Evolutionary conservation across 164 flowering plant species (phyloP), one percentile per base, ranked within the genome.

Genomic region (Chimonanthus salicifolius): DNA sequence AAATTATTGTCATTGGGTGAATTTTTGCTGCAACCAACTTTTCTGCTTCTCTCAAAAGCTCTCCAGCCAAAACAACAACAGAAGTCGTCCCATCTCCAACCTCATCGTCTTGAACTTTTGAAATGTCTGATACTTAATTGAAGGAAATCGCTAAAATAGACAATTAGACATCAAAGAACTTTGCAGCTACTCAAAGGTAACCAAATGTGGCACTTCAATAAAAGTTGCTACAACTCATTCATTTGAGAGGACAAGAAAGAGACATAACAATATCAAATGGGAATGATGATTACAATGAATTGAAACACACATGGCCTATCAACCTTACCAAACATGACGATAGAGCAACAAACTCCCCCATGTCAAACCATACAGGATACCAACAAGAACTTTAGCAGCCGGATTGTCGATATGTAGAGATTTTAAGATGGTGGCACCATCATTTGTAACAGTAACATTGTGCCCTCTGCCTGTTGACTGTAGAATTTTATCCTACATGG

Each of bases 61-160:
- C 99, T 18, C 99, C 98, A 77, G 98, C 98, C 83, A 95, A 85
- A 64, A 95, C 99, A 81, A 92, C 99, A 77, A 95, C 99, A 16
- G 98, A 95, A 47, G 99, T 95, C 49, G 99, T 95, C 68, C 99
- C 99, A 79, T 95, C 99, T 74, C 99, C 99, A 82, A 95, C 99
- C 81, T 93, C 99, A 82, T 95, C 99, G 82, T 95, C 99, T 87
- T 95, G 99, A 64, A 93, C 98, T 82, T 95, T 95, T 58, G 98
- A 95, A 68, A 95, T 95, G 67, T 95, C 99, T 95, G 74, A 69
- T 73, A 15, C 60, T 66, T 49, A 11, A 4, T 78, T 81, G 77
- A 82, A 86, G 86, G 75, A 64, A 33, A 70, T 5, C 75, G 68
- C 33, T 33, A 33, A 33, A 33, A 33, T 33, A 33, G 33, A 33